Percentiles rank a stretch among this genome's conserved stretches.
Conservation (phyloP, 257 asterid genomes). For the Haberlea rhodopensis region DNA sequence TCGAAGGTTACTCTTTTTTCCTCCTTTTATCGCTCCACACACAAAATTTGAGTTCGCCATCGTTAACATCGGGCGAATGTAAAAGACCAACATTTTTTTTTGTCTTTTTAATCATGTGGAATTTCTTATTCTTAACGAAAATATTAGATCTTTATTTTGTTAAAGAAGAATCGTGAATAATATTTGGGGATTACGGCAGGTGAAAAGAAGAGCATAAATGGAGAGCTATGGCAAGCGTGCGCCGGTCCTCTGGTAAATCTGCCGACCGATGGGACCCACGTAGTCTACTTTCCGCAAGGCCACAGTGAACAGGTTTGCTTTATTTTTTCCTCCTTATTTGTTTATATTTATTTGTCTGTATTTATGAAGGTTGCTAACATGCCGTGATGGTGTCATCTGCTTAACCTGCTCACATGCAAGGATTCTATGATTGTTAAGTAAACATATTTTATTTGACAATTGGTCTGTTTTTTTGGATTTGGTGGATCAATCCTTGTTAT, state of each 20-base stretch:
- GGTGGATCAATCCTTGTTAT: constrained; percentile 30
- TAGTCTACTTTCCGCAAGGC: constrained; percentile 92
- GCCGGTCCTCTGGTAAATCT: constrained; percentile 88
- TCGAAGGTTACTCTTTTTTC: constrained; percentile 49
- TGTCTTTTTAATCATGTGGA: not conserved
- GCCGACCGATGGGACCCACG: constrained; percentile 98
- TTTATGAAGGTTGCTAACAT: not conserved
- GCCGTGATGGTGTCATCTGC: constrained; percentile 25
- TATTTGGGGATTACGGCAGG: constrained; percentile 33
- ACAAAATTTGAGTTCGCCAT: not conserved
- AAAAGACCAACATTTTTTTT: not conserved
- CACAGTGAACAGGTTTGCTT: constrained; percentile 77
- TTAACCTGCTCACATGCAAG: constrained; percentile 36
- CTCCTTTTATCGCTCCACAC: constrained; percentile 1
- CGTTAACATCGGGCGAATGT: not conserved
- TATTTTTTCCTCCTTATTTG: not conserved
- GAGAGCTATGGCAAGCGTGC: constrained; percentile 93
- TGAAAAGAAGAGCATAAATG: constrained; percentile 72
- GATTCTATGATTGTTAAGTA: constrained; percentile 31
- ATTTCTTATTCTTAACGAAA: not conserved
- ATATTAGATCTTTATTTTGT: not conserved
- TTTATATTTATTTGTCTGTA: no score
- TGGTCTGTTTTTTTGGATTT: not conserved
- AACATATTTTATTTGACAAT: not conserved
- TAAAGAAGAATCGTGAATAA: no score